phyloP scores from a whole-genome alignment of 257 asterid genomes.

The Gentiana straminea region DNA sequence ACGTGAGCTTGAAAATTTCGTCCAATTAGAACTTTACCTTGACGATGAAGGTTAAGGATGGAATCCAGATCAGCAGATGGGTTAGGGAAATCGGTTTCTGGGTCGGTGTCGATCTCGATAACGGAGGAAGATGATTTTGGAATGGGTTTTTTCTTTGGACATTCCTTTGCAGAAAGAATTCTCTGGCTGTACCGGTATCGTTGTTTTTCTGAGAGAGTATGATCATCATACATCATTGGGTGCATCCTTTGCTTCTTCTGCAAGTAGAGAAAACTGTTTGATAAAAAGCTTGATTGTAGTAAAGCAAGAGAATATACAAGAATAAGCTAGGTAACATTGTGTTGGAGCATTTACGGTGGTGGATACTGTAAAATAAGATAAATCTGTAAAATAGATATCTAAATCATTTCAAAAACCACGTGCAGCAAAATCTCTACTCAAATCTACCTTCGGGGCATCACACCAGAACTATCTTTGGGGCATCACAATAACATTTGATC shows the following conservation, averaged over 20 bases:
- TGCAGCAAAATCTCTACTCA: background rate
- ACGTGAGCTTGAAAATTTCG: conserved; percentile 9
- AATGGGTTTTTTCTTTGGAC: conserved; percentile 18
- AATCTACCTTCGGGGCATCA: background rate
- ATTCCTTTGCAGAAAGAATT: conserved; percentile 42
- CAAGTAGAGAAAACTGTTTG: conserved; percentile 10
- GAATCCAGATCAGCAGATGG: conserved; percentile 1
- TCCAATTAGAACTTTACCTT: conserved; percentile 9
- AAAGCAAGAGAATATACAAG: background rate
- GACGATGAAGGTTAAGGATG: conserved; percentile 1
- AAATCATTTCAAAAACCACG: no score
- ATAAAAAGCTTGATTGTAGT: background rate
- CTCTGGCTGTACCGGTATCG: conserved; percentile 78
- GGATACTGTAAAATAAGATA: background rate
- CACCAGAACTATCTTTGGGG: no score
- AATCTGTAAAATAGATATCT: no score
- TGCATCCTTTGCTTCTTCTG: conserved; percentile 85
- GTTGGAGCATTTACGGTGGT: background rate
- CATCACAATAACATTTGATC: background rate
- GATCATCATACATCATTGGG: conserved; percentile 71
- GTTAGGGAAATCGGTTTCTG: background rate
- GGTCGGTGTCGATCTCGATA: conserved; percentile 8
- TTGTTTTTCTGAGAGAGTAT: conserved; percentile 27
- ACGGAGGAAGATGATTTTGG: conserved; percentile 8
- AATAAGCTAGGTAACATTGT: background rate